Conservation (phyloP, 345 rosid genomes). For the Dipteronia dyeriana region DNA sequence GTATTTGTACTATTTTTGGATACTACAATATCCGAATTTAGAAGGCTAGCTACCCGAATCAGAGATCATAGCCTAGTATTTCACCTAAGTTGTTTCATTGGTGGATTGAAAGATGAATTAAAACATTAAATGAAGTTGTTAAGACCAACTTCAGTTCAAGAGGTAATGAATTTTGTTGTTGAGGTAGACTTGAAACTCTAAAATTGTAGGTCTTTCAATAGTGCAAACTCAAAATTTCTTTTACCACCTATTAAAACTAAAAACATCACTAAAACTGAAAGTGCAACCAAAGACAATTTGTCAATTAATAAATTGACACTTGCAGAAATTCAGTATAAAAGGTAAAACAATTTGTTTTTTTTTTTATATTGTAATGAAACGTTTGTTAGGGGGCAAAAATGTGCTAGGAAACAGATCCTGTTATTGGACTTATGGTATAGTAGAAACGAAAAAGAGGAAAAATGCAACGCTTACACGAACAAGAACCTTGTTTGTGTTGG, state of each 20-base stretch:
- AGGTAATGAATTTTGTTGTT: background rate
- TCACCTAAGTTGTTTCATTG: background rate
- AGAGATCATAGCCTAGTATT: background rate
- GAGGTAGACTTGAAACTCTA: background rate
- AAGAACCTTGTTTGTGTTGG: no score
- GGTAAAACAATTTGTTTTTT: background rate
- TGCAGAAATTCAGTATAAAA: background rate
- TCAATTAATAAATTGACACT: background rate
- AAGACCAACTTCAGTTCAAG: background rate
- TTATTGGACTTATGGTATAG: background rate
- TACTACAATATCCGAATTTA: background rate
- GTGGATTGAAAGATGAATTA: background rate
- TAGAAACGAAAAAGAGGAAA: no score
- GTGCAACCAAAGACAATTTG: background rate
- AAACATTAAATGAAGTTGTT: background rate
- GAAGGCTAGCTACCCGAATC: background rate
- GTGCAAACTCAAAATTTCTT: no score
- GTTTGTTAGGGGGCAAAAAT: background rate
- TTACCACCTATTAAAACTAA: no score
- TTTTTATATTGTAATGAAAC: no score
- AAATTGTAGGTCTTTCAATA: background rate
- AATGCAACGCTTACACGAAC: background rate
- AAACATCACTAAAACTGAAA: background rate
- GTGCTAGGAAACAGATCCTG: background rate
- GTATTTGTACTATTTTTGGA: no score